Evolutionary conservation across 768 basidiomycete species (phyloP).

Genomic region (Xerocomellus dryophilus): DNA sequence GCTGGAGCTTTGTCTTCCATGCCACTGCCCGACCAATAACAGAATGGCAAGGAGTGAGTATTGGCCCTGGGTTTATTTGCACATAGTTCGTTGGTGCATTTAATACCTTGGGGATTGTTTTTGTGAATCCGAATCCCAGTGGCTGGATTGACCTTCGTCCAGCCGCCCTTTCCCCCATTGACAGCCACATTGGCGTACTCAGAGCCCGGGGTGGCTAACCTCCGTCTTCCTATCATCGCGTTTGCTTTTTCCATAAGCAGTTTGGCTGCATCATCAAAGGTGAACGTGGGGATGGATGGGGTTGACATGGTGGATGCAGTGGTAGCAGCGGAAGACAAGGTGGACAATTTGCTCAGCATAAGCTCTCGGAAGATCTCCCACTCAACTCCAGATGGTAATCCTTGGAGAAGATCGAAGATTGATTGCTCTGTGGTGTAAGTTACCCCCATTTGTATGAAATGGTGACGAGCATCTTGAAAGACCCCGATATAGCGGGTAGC

Average conservation of each 20-base stretch:
- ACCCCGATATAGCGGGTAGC: not conserved
- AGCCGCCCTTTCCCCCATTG: too few species aligned
- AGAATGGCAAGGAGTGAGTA: too few species aligned
- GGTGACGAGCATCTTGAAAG: not conserved
- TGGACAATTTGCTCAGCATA: not conserved
- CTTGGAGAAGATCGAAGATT: not conserved
- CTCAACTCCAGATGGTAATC: not conserved
- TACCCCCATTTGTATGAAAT: not conserved
- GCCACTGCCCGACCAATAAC: too few species aligned
- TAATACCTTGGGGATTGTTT: too few species aligned
- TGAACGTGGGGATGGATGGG: not conserved
- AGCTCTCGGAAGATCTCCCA: not conserved
- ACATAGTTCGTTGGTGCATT: too few species aligned
- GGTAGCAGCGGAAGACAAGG: too few species aligned
- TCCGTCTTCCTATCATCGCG: not conserved
- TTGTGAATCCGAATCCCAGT: too few species aligned
- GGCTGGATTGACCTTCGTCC: too few species aligned
- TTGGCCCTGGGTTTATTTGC: too few species aligned
- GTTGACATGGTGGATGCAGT: too few species aligned
- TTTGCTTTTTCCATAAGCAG: not conserved
- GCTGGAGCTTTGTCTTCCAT: too few species aligned
- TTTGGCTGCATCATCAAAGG: not conserved
- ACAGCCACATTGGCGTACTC: too few species aligned
- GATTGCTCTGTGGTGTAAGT: not conserved
- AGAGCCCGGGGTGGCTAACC: not conserved